A percentile compares a stretch with the other conserved stretches of the same genome.
These are phyloP conservation scores for Clonostachys sp. DNA, from an alignment of 2,329 filamentous ascomycete species.

Conservation along the genomic window DNA sequence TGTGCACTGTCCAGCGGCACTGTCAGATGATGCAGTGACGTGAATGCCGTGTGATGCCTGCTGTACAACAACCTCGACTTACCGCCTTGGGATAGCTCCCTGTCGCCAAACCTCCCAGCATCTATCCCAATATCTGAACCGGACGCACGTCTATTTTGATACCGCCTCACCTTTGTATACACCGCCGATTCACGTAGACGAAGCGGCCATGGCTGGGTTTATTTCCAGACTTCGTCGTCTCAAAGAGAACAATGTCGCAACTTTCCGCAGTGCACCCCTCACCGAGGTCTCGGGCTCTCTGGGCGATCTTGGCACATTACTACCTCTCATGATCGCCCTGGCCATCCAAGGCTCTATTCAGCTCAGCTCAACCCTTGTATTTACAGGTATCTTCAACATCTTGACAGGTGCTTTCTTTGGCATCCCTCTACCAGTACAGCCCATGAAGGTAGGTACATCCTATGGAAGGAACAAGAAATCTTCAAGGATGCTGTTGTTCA, in stretches of 20 bases:
- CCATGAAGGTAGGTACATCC: constrained; percentile 54
- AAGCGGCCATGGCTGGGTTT: no score
- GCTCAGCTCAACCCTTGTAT: constrained; percentile 78
- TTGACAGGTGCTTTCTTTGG: constrained; percentile 79
- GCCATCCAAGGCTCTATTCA: constrained; percentile 74
- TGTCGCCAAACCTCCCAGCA: no score
- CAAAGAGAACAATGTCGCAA: constrained; percentile 43
- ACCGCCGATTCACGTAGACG: no score
- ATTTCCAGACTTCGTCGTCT: constrained; percentile 15
- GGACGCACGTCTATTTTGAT: no score
- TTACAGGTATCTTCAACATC: constrained; percentile 84
- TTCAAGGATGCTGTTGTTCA: neutral
- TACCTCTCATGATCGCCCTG: constrained; percentile 85
- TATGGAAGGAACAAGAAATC: neutral
- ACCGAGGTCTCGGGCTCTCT: constrained; percentile 82
- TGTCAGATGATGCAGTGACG: no score
- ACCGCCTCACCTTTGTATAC: no score
- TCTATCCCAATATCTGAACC: no score
- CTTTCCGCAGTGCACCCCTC: constrained; percentile 39
- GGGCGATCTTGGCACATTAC: constrained; percentile 84
- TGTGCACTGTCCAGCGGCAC: no score
- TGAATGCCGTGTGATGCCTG: no score
- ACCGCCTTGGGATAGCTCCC: no score
- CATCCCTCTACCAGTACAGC: constrained; percentile 86
- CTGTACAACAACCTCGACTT: no score